phyloP scores from a whole-genome alignment of 2,329 filamentous ascomycete genomes.

The Chaetothyriales sp. region DNA sequence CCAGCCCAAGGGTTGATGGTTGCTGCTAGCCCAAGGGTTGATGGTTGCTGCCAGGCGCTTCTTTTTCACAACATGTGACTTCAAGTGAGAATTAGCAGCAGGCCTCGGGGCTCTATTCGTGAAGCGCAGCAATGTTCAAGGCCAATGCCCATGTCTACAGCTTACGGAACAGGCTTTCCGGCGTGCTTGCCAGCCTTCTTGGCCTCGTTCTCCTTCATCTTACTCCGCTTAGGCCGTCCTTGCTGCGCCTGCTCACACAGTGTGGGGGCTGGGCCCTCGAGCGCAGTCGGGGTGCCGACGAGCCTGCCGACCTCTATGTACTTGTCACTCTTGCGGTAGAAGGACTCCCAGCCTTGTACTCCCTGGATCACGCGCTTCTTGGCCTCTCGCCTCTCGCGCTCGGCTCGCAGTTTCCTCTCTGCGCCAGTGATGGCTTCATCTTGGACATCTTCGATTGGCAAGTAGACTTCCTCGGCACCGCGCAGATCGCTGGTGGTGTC shows the following conservation, averaged over 20 bases:
- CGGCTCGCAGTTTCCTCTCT: slow-evolving; percentile 40
- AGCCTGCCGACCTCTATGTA: slow-evolving; percentile 72
- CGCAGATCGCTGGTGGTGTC: slow-evolving; percentile 74
- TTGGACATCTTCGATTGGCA: slow-evolving; percentile 51
- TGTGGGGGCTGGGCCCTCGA: slow-evolving; percentile 39
- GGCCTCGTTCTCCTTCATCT: slow-evolving; percentile 12
- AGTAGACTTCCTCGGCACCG: slow-evolving; percentile 75
- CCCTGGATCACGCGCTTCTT: slow-evolving; percentile 50
- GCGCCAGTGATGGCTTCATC: slow-evolving; percentile 24
- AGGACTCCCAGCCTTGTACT: slow-evolving; percentile 67
- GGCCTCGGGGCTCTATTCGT: neutral
- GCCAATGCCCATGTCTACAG: neutral
- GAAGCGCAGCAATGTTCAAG: neutral
- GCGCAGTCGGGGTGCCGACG: slow-evolving; percentile 29
- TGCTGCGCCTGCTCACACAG: slow-evolving; percentile 61
- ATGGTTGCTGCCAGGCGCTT: neutral
- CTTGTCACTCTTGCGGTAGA: slow-evolving; percentile 68
- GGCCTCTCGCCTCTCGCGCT: slow-evolving; percentile 53
- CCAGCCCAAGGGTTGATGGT: neutral
- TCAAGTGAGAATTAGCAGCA: neutral
- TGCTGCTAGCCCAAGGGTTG: neutral
- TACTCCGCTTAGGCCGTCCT: slow-evolving; percentile 43
- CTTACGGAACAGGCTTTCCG: slow-evolving; percentile 16
- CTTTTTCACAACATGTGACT: neutral
- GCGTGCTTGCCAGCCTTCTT: slow-evolving; percentile 1